Conservation (phyloP, 2,329 filamentous ascomycete genomes). For the Aureobasidium subglaciale region DNA sequence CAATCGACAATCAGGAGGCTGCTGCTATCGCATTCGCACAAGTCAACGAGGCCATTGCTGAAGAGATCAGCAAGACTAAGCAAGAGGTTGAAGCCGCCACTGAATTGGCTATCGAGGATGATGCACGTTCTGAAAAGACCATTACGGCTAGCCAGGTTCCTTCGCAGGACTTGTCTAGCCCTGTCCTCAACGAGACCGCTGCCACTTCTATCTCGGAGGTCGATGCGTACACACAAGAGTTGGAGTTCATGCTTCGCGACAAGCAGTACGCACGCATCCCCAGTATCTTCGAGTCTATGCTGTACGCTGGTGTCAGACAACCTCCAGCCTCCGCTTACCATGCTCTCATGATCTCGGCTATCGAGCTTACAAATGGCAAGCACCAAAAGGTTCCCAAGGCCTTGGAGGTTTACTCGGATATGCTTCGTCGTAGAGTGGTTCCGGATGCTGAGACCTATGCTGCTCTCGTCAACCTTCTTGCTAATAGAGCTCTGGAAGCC, state of each 20-base stretch:
- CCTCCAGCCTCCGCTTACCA: constrained; percentile 89
- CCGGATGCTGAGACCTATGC: constrained; percentile 84
- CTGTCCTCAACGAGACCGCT: not conserved
- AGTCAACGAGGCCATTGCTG: constrained; percentile 76
- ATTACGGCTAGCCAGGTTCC: not conserved
- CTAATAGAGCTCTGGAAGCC: constrained; percentile 72
- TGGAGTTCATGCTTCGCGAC: constrained; percentile 64
- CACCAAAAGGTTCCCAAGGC: constrained; percentile 84
- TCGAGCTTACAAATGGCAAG: constrained; percentile 70
- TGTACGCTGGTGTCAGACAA: constrained; percentile 69
- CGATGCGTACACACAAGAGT: constrained; percentile 70
- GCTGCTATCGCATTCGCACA: constrained; percentile 61
- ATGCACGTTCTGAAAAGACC: constrained; percentile 9
- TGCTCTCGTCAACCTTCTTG: constrained; percentile 75
- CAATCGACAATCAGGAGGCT: constrained; percentile 40
- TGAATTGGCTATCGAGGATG: constrained; percentile 5
- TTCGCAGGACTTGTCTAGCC: not conserved
- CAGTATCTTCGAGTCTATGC: constrained; percentile 81
- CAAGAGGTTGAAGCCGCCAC: constrained; percentile 38
- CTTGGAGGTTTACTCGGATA: constrained; percentile 91
- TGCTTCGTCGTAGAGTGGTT: constrained; percentile 76
- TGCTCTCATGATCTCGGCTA: constrained; percentile 74
- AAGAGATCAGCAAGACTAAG: constrained; percentile 61
- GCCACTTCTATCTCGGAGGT: constrained; percentile 39
- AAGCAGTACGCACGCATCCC: constrained; percentile 82